These are phyloP conservation scores for Aureobasidium sp. DNA, from an alignment of 2,329 filamentous ascomycete genomes.

Conservation along the genomic window DNA sequence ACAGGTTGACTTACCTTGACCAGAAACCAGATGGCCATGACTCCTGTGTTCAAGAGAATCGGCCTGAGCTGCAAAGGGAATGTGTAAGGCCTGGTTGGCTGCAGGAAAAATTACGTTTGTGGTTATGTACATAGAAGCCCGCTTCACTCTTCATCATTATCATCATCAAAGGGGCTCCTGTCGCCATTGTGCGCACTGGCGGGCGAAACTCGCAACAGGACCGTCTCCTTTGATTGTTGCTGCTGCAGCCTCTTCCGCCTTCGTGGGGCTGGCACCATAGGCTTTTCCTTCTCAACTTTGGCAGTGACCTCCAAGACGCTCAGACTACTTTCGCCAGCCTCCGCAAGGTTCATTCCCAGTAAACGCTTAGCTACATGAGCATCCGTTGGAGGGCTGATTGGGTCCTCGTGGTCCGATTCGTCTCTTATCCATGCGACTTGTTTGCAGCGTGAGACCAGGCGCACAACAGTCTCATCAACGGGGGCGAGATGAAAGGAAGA, in stretches of 20 bases:
- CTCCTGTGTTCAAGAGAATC: not conserved
- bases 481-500: conserved; percentile 63
- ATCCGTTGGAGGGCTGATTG: conserved; percentile 23
- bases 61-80: conserved; percentile 2
- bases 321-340: conserved; percentile 63
- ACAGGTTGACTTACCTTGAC: not conserved
- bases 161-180: conserved; percentile 21
- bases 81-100: not conserved
- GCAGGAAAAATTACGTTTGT: conserved; percentile 1
- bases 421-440: conserved; percentile 33
- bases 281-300: conserved; percentile 66
- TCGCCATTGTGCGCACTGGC: conserved; percentile 16
- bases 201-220: conserved; percentile 17
- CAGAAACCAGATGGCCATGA: not conserved
- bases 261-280: conserved; percentile 74
- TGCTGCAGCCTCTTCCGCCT: conserved; percentile 38
- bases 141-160: conserved; percentile 17
- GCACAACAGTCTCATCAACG: conserved; percentile 70
- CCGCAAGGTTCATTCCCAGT: conserved; percentile 64
- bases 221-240: conserved; percentile 19
- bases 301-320: conserved; percentile 69
- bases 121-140: not conserved
- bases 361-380: conserved; percentile 44
- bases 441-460: conserved; percentile 66
- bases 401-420: conserved; percentile 24